Conservation (phyloP, 108 stramenopile species). For the Bacterosira constricta region DNA sequence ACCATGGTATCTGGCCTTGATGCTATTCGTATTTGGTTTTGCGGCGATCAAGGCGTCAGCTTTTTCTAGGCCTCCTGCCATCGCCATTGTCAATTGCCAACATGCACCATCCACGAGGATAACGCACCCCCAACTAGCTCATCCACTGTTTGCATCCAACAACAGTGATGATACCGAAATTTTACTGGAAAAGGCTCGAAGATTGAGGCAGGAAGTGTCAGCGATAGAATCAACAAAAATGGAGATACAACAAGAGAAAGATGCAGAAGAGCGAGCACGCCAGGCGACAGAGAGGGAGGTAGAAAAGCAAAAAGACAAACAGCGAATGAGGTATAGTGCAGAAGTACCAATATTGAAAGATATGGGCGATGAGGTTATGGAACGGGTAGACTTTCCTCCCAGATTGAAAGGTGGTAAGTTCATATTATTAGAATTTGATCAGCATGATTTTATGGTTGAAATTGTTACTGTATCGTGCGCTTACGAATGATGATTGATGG, state of each 20-base stretch:
- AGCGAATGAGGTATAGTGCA: slow-evolving; percentile 58
- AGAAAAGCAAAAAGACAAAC: slow-evolving; percentile 33
- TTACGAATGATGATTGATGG: no score
- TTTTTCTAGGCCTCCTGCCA: not conserved
- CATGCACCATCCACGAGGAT: not conserved
- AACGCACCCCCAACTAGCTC: not conserved
- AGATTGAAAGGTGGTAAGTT: slow-evolving; percentile 50
- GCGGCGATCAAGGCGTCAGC: not conserved
- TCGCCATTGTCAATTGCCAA: not conserved
- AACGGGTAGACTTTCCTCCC: slow-evolving; percentile 73
- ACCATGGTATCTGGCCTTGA: no score
- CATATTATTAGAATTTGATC: not conserved
- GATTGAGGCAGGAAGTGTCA: slow-evolving; percentile 57
- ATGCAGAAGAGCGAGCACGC: slow-evolving; percentile 10
- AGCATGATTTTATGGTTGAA: not conserved
- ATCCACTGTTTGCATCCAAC: not conserved
- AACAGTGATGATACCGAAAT: slow-evolving; percentile 32
- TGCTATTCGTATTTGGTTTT: not conserved
- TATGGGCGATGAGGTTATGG: slow-evolving; percentile 68
- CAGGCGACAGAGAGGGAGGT: slow-evolving; percentile 40
- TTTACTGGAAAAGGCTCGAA: slow-evolving; percentile 54
- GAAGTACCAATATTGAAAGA: slow-evolving; percentile 81
- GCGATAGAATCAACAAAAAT: slow-evolving; percentile 41
- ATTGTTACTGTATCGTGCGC: no score
- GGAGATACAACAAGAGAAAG: slow-evolving; percentile 37